phyloP scores from a whole-genome alignment of 352 stramenopile species.

The Phytophthora podocarpi region DNA sequence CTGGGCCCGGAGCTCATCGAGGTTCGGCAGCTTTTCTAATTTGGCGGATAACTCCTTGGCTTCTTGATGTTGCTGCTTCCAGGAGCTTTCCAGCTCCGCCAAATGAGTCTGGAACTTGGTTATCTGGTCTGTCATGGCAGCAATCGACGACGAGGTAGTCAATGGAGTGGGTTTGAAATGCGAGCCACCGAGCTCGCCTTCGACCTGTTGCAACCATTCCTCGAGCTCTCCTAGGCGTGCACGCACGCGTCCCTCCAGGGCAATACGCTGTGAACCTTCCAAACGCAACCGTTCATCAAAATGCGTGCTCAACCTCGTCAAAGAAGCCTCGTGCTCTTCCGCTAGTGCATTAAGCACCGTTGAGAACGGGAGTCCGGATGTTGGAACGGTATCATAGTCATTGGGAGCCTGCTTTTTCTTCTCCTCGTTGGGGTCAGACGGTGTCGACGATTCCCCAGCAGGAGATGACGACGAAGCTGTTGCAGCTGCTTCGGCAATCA shows the following conservation, averaged over 20 bases:
- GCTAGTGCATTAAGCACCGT: conserved; percentile 59
- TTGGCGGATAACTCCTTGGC: conserved; percentile 9
- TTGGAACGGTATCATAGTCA: conserved; percentile 12
- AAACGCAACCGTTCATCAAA: conserved; percentile 66
- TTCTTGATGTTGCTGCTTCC: conserved; percentile 20
- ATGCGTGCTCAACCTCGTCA: conserved; percentile 68
- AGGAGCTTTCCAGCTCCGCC: conserved; percentile 16
- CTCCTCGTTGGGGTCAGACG: conserved; percentile 4
- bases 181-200: conserved; percentile 61
- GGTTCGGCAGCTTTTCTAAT: conserved; percentile 21
- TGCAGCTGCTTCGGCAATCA: conserved; percentile 15
- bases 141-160: conserved; percentile 19
- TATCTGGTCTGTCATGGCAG: conserved; percentile 25
- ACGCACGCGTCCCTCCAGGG: conserved; percentile 61
- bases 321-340: conserved; percentile 71
- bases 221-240: conserved; percentile 63
- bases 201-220: conserved; percentile 83
- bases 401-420: conserved; percentile 15
- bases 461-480: conserved; percentile 14
- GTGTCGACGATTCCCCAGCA: conserved; percentile 23
- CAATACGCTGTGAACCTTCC: conserved; percentile 71
- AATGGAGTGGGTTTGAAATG: conserved; percentile 35
- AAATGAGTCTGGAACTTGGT: conserved; percentile 26
- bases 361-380: conserved; percentile 45
- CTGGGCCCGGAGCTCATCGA: conserved; percentile 45